Evolutionary conservation across 768 basidiomycete genomes (phyloP), one percentile per base, ranked within the genome.

Genomic region (Termitomyces sp.): DNA sequence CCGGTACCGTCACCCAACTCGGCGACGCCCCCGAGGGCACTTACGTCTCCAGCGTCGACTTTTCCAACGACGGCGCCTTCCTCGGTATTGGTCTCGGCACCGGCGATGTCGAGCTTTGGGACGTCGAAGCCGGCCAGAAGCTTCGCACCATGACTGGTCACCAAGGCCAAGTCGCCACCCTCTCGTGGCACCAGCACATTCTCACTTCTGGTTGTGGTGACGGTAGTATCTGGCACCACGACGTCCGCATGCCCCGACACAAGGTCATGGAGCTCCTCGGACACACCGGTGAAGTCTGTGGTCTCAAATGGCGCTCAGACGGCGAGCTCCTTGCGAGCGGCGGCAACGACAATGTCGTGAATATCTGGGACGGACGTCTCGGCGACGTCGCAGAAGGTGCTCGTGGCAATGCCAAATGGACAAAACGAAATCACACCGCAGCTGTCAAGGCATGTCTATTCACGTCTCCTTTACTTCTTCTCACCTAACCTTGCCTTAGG

Each of bases 311-410:
- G 94, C 77, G 94, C 45, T 66, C 76, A 2, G 95, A 95, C 61
- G 93, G 94, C 0, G 88, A 93, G 68, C 74, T 96, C 19, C 77
- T 99, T 22, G 96, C 96, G 0, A 93, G 91, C 60, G 96, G 96
- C 2, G 96, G 94, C 0, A 97, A 98, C 65, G 97, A 98, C 69
- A 98, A 98, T 60, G 93, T 97, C 19, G 94, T 98, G 52, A 96
- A 97, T 65, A 88, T 97, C 48, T 99, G 96, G 96, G 96, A 99
- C 62, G 90, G 87, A 6, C 79, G 90, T 53, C 74, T 90, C 0
- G 82, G 83, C 0, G 81, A 83, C 58, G 79, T 79, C 1, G 74
- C 69, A 3, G 73, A 75, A 57, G 77, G 77, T 12, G 72, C 80
- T 3, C 68, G 80, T 17, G 84, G 80, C 2, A 79, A 70, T 66